phyloP scores from a whole-genome alignment of 148 eudicot genomes.

The Persicaria tinctoria region DNA sequence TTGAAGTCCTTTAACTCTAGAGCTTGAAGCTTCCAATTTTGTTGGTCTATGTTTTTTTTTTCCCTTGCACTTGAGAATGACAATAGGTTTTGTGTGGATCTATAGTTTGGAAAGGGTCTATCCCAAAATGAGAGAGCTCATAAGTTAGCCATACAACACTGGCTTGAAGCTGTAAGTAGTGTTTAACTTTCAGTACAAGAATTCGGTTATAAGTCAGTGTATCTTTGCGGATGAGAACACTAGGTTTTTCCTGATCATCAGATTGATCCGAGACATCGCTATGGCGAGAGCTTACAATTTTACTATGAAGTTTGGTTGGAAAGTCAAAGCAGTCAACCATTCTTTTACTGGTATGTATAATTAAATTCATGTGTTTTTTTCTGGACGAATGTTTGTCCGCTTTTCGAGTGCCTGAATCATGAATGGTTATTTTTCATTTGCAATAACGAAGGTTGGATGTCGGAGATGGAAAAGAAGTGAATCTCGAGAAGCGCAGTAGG shows the following conservation, averaged over 20 bases:
- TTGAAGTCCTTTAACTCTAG: neutral
- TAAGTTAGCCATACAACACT: conserved; percentile 19
- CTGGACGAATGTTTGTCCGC: no score
- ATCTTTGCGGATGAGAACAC: neutral
- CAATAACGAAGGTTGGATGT: conserved; percentile 64
- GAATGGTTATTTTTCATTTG: neutral
- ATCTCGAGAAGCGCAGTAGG: conserved; percentile 56
- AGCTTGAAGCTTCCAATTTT: neutral
- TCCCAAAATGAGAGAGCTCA: conserved; percentile 17
- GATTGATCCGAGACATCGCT: conserved; percentile 99
- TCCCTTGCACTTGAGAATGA: neutral
- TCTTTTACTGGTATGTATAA: conserved; percentile 75
- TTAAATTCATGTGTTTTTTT: no score
- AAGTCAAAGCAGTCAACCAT: conserved; percentile 88
- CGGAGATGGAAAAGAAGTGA: conserved; percentile 86
- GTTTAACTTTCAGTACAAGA: neutral
- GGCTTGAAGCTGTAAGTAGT: conserved; percentile 19
- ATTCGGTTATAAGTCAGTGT: neutral
- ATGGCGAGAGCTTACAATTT: conserved; percentile 87
- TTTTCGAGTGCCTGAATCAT: neutral
- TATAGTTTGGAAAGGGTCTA: conserved; percentile 17
- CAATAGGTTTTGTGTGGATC: neutral
- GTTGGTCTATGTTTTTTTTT: neutral
- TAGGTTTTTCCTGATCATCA: neutral
- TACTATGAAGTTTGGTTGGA: conserved; percentile 80